Evolutionary conservation across 2,329 filamentous ascomycete genomes (phyloP), one percentile per base, ranked within the genome.

Genomic region (Alternaria brassicae): DNA sequence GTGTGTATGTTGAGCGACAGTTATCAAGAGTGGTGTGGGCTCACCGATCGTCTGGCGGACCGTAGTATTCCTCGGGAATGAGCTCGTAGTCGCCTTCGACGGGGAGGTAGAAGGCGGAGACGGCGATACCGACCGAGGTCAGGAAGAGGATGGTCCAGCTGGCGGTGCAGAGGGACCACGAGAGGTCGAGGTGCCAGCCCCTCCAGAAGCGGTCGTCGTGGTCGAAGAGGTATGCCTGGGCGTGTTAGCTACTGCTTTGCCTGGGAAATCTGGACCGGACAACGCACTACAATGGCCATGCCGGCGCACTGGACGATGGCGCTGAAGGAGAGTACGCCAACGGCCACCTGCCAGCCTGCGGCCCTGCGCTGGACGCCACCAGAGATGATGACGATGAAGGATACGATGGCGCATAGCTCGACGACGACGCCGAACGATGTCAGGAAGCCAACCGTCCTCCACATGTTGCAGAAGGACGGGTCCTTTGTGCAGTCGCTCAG

Each of bases 51-150:
- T 76, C 74, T 58, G 74, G 72, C 53, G 72, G 69, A 36, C 70
- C 51, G 34, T 66, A 58, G 41, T 67, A 58, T 48, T 66, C 59
- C 41, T 76, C 71, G 28, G 82, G 87, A 73, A 88, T 92, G 62
- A 91, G 85, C 75, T 96, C 91, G 80, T 97, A 97, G 56, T 92
- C 93, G 71, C 91, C 91, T 75, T 97, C 93, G 0, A 88, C 85
- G 1, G 92, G 90, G 41, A 97, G 81, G 21, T 90, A 78, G 59
- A 88, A 86, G 5, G 89, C 90, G 2, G 91, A 90, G 10, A 87
- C 79, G 1, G 85, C 81, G 53, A 97, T 81, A 12, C 85, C 87
- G 13, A 82, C 72, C 0, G 81, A 82, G 56, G 85, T 83, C 15
- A 87, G 61, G 32, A 85, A 65, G 60, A 85, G 78, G 3, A 87